Conservation (phyloP, 345 rosid species). For the Gossypium thurberi region DNA sequence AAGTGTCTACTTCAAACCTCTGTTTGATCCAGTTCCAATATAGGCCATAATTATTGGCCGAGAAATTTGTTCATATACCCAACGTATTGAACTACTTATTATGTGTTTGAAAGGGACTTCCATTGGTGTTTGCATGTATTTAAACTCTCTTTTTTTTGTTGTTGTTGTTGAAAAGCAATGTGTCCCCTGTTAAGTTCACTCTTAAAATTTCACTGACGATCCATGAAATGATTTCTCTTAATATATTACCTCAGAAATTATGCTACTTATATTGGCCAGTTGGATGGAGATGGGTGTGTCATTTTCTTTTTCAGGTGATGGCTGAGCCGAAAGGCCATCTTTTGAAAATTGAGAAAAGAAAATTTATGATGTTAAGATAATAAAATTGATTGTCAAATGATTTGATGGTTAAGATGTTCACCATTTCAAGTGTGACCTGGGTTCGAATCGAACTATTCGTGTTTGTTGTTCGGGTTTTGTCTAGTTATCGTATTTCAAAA, state of each 20-base stretch:
- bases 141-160: background rate
- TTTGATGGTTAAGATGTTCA: no score
- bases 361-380: background rate
- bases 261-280: background rate
- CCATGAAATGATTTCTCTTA: background rate
- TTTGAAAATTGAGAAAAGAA: background rate
- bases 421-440: accelerated
- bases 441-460: no score
- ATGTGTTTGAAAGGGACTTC: no score
- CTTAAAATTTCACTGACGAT: background rate
- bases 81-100: background rate
- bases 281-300: background rate
- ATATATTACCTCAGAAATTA: background rate
- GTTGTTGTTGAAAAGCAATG: no score
- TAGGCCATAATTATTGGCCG: background rate
- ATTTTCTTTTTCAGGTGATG: background rate
- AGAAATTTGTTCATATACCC: background rate
- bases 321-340: background rate
- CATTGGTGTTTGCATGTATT: background rate
- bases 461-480: no score
- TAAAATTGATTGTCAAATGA: background rate
- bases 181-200: background rate
- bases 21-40: background rate
- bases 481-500: no score
- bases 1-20: background rate